phyloP scores from a whole-genome alignment of 2,329 filamentous ascomycete genomes.

The Anisogramma anomala region DNA sequence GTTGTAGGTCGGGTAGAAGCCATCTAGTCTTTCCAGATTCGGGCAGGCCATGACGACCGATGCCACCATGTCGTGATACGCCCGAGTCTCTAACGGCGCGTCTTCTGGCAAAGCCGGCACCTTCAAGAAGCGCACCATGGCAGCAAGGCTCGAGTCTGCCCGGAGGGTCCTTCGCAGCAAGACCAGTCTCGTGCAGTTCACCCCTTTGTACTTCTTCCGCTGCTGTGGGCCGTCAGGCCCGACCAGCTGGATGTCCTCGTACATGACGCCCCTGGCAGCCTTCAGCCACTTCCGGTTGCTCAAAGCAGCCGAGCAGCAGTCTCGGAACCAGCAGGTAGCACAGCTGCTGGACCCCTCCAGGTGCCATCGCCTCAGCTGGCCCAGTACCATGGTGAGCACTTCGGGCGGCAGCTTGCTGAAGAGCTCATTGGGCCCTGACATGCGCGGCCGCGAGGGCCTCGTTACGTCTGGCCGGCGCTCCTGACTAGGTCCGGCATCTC shows the following conservation, averaged over 20 bases:
- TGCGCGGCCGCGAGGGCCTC: slow-evolving; percentile 22
- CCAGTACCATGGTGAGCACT: slow-evolving; percentile 45
- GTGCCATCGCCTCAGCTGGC: slow-evolving; percentile 41
- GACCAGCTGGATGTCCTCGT: slow-evolving; percentile 46
- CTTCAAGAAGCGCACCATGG: slow-evolving; percentile 45
- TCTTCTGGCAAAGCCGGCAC: slow-evolving; percentile 34
- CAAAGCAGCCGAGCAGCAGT: slow-evolving; percentile 40
- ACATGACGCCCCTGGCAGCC: slow-evolving; percentile 40
- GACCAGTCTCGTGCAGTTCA: slow-evolving; percentile 40
- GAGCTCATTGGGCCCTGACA: slow-evolving; percentile 35
- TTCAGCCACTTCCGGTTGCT: slow-evolving; percentile 41
- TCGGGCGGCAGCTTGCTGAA: slow-evolving; percentile 47
- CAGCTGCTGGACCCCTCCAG: slow-evolving; percentile 36
- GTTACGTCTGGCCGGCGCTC: slow-evolving; percentile 15
- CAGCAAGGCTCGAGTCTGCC: slow-evolving; percentile 39
- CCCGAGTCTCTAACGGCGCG: slow-evolving; percentile 28
- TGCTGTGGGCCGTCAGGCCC: slow-evolving; percentile 43
- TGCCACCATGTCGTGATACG: slow-evolving; percentile 47
- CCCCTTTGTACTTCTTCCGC: slow-evolving; percentile 46
- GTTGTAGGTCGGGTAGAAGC: slow-evolving; percentile 42
- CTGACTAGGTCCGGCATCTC: not conserved
- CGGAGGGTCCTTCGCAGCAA: slow-evolving; percentile 48
- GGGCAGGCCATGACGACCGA: slow-evolving; percentile 54
- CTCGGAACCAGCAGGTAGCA: slow-evolving; percentile 54
- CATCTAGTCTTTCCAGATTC: slow-evolving; percentile 48